phyloP scores from a whole-genome alignment of 148 eudicot species.

The Cornus kousa region DNA sequence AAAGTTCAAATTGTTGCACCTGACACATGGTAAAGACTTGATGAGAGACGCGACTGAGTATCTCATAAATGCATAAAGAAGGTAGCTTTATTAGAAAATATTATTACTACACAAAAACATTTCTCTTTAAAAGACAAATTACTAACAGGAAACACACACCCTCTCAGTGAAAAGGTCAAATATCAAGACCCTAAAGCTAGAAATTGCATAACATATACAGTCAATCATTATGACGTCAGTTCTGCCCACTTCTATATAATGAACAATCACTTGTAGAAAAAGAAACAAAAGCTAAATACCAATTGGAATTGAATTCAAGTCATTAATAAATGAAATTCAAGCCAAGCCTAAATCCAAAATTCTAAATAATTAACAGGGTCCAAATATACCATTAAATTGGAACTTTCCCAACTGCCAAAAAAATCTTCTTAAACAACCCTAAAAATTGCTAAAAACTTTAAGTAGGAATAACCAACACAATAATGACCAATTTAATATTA shows the following conservation, averaged over 20 bases:
- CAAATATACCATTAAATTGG: neutral
- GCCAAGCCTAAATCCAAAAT: too few species aligned
- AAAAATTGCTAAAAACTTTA: neutral
- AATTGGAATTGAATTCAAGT: too few species aligned
- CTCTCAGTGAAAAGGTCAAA: neutral
- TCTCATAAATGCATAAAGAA: neutral
- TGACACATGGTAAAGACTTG: constrained; percentile 22
- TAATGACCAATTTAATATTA: neutral
- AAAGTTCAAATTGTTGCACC: constrained; percentile 87
- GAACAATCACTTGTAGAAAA: too few species aligned
- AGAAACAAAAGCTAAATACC: too few species aligned
- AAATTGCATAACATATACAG: neutral
- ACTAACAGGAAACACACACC: neutral
- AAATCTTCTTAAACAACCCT: neutral
- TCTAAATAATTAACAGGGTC: neutral
- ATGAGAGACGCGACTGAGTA: neutral
- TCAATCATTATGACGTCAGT: too few species aligned
- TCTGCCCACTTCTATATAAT: too few species aligned
- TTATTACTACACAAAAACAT: neutral
- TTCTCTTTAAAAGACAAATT: neutral
- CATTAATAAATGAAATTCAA: too few species aligned
- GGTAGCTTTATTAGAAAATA: neutral
- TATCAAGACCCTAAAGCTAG: neutral
- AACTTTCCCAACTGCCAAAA: neutral
- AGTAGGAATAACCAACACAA: neutral